phyloP scores from a whole-genome alignment of 129 eudicot species.

The Tagetes erecta region DNA sequence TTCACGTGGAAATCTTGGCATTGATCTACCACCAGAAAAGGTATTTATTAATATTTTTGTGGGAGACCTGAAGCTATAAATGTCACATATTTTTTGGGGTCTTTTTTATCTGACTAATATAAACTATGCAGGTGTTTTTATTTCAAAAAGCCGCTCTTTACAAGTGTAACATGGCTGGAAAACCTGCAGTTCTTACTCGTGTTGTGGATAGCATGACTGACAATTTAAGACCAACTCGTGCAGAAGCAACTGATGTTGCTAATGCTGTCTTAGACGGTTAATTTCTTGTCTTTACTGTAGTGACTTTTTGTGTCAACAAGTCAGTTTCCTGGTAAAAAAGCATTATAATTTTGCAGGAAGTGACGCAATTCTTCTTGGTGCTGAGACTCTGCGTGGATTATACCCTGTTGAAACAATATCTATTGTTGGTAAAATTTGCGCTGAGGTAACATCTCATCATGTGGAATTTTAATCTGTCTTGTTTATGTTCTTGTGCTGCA shows the following conservation, averaged over 20 bases:
- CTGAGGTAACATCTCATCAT: constrained; percentile 48
- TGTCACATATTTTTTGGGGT: neutral
- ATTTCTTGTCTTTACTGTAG: constrained; percentile 10
- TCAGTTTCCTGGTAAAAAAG: neutral
- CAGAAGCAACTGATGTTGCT: constrained; percentile 87
- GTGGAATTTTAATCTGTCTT: neutral
- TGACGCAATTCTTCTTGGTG: constrained; percentile 83
- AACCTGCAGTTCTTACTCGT: constrained; percentile 78
- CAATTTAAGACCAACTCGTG: constrained; percentile 75
- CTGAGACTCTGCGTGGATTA: constrained; percentile 72
- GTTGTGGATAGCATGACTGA: constrained; percentile 85
- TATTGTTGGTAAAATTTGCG: constrained; percentile 63
- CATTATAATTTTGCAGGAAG: constrained; percentile 47
- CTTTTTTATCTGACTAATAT: constrained; percentile 20
- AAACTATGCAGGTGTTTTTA: constrained; percentile 56
- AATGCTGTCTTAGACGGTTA: constrained; percentile 75
- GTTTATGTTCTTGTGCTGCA: neutral
- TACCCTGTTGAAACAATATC: constrained; percentile 70
- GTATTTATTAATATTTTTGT: constrained; percentile 34
- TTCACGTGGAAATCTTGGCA: constrained; percentile 98
- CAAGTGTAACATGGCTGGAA: constrained; percentile 84
- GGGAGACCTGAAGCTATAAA: neutral
- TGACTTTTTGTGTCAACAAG: neutral
- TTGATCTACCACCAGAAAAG: constrained; percentile 99
- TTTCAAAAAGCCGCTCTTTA: constrained; percentile 70